A percentile compares a stretch with the other conserved stretches of the same genome.
phyloP scores from a whole-genome alignment of 257 asterid genomes.

The Lantana camara region DNA sequence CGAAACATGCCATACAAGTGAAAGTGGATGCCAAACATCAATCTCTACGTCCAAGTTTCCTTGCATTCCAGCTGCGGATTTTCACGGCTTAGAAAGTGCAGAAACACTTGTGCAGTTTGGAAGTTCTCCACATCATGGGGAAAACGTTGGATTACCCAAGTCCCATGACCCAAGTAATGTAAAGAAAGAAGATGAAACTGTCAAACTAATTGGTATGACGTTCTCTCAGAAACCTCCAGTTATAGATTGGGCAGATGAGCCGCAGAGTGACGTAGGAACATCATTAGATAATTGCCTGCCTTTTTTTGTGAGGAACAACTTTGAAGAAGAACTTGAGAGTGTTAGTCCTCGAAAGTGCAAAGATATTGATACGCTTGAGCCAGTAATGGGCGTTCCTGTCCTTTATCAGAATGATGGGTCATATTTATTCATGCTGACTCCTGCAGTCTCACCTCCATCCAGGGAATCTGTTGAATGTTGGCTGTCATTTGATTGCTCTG shows the following conservation, averaged over 20 bases:
- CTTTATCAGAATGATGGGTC: slow-evolving; percentile 86
- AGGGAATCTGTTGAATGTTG: slow-evolving; percentile 61
- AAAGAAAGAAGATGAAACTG: slow-evolving; percentile 38
- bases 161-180: slow-evolving; percentile 27
- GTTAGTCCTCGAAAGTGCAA: slow-evolving; percentile 33
- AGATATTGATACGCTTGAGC: slow-evolving; percentile 33
- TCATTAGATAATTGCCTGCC: slow-evolving; percentile 47
- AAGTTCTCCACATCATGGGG: slow-evolving; percentile 23
- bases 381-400: slow-evolving; percentile 66
- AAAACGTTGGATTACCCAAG: slow-evolving; percentile 20
- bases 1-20: slow-evolving; percentile 11
- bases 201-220: slow-evolving; percentile 54
- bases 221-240: slow-evolving; percentile 61
- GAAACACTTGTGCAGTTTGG: slow-evolving; percentile 30
- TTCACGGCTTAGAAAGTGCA: slow-evolving; percentile 20
- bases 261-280: slow-evolving; percentile 29
- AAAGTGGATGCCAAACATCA: slow-evolving; percentile 26
- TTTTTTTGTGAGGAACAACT: slow-evolving; percentile 51
- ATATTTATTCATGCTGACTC: slow-evolving; percentile 74
- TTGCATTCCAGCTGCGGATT: slow-evolving; percentile 32
- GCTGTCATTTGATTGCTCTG: slow-evolving; percentile 44
- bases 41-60: slow-evolving; percentile 31
- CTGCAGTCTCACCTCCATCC: slow-evolving; percentile 69
- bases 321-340: slow-evolving; percentile 34
- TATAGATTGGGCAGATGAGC: slow-evolving; percentile 54